These are phyloP conservation scores for Colletotrichum lentis DNA, from an alignment of 2,329 filamentous ascomycete species.

Conservation along the genomic window DNA sequence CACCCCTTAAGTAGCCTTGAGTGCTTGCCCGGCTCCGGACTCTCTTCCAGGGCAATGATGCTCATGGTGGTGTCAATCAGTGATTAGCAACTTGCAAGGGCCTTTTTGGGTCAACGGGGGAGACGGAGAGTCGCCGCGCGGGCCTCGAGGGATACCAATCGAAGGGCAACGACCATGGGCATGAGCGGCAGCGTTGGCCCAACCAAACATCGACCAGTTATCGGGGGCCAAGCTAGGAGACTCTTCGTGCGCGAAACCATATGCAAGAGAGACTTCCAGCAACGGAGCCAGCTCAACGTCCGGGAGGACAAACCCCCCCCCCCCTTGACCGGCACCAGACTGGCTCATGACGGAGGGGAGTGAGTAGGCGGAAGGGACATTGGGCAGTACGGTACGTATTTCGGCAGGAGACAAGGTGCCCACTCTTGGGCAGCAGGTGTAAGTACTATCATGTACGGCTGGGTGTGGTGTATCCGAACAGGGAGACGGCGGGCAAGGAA, in stretches of 20 bases:
- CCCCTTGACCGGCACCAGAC: slow-evolving; percentile 35
- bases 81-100: slow-evolving; percentile 35
- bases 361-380: slow-evolving; percentile 16
- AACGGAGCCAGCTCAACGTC: slow-evolving; percentile 44
- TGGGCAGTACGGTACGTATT: slow-evolving; percentile 16
- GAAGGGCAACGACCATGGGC: slow-evolving; percentile 9
- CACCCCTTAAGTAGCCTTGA: slow-evolving; percentile 34
- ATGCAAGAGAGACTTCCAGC: slow-evolving; percentile 47
- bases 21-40: slow-evolving; percentile 18
- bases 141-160: slow-evolving; percentile 26
- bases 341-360: slow-evolving; percentile 6
- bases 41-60: slow-evolving; percentile 24
- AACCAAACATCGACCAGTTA: slow-evolving; percentile 53
- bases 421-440: slow-evolving; percentile 29
- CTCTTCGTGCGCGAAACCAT: slow-evolving; percentile 41
- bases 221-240: slow-evolving; percentile 41
- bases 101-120: slow-evolving; percentile 32
- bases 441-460: not conserved
- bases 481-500: slow-evolving; percentile 2
- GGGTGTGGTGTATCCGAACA: slow-evolving; percentile 9
- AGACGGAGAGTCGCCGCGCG: slow-evolving; percentile 30
- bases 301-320: slow-evolving; percentile 41
- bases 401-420: slow-evolving; percentile 25
- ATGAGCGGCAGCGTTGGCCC: slow-evolving; percentile 39
- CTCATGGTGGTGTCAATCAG: slow-evolving; percentile 38